These are phyloP conservation scores for Nemania sp. DNA, from an alignment of 2,329 filamentous ascomycete genomes.

Conservation along the genomic window DNA sequence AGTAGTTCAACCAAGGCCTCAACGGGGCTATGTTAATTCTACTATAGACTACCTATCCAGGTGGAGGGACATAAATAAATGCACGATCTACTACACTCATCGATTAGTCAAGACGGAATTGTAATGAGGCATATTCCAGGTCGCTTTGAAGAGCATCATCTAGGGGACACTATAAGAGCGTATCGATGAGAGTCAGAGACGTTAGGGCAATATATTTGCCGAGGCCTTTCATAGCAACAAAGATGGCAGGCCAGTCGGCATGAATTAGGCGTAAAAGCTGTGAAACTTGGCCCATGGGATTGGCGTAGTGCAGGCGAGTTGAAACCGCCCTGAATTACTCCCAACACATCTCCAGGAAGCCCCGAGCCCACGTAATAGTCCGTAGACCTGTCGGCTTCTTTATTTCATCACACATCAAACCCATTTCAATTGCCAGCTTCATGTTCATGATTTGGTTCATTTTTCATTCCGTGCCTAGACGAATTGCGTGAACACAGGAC, in stretches of 20 bases:
- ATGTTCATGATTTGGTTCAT: slow-evolving; percentile 40
- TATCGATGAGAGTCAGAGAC: not conserved
- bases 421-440: slow-evolving; percentile 11
- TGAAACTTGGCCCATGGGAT: not conserved
- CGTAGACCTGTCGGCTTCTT: slow-evolving; percentile 4
- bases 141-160: not conserved
- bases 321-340: slow-evolving; percentile 6
- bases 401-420: slow-evolving; percentile 22
- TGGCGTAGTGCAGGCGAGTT: not conserved
- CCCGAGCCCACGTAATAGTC: slow-evolving; percentile 6
- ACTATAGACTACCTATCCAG: no score
- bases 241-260: not conserved
- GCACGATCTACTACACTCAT: no score
- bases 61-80: no score
- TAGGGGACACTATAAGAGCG: not conserved
- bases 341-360: slow-evolving; percentile 1
- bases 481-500: slow-evolving; percentile 44
- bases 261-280: not conserved
- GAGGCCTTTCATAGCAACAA: not conserved
- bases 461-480: slow-evolving; percentile 44
- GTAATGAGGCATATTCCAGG: no score
- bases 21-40: no score
- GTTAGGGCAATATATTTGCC: not conserved
- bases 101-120: no score
- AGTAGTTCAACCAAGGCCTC: no score